Percentiles rank a stretch among this genome's conserved stretches.
Evolutionary conservation across 352 stramenopile species (phyloP).

Genomic region (Phytophthora uliginosa): DNA sequence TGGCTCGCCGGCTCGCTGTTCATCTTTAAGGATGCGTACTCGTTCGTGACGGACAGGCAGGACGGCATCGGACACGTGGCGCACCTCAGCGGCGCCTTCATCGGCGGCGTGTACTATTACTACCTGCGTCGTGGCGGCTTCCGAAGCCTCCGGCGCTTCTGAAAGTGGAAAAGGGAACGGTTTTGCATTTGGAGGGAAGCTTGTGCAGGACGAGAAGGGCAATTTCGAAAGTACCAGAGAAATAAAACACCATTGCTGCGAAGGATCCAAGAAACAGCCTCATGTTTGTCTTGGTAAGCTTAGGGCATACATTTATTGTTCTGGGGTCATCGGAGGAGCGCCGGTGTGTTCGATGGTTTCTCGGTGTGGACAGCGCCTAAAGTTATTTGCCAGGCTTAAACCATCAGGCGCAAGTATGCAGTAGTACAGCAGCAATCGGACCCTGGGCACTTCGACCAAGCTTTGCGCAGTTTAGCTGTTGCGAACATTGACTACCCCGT

Average conservation of each 20-base stretch:
- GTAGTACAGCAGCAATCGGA: too few relatives aligned
- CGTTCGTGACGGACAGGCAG: conserved; percentile 54
- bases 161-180: not conserved
- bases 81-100: conserved; percentile 73
- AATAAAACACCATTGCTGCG: not conserved
- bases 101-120: conserved; percentile 72
- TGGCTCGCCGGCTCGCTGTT: conserved; percentile 80
- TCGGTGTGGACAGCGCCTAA: too few relatives aligned
- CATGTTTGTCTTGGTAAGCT: too few relatives aligned
- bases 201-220: not conserved
- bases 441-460: too few relatives aligned
- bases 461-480: too few relatives aligned
- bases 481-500: too few relatives aligned
- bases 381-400: too few relatives aligned
- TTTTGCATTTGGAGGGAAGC: not conserved
- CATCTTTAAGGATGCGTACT: conserved; percentile 80
- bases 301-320: too few relatives aligned
- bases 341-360: too few relatives aligned
- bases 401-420: too few relatives aligned
- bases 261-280: too few relatives aligned
- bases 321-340: too few relatives aligned
- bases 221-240: not conserved
- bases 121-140: conserved; percentile 51
- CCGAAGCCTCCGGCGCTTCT: conserved; percentile 43
- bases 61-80: conserved; percentile 83